Base-by-base conservation (phyloP, 257 asterid genomes). In the Plantago ovata region DNA sequence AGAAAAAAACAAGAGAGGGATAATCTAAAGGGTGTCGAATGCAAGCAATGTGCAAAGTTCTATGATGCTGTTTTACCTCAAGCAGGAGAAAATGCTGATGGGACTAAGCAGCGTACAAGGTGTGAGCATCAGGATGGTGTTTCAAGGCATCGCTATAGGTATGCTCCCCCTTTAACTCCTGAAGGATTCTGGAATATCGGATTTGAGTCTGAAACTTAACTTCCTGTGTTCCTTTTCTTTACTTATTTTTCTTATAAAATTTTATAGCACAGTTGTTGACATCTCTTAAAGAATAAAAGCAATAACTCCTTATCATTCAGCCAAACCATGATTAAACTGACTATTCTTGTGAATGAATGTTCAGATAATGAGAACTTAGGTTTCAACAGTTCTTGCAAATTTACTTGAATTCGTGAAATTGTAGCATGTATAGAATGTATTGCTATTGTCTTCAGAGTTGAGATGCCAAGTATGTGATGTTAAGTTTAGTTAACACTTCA, bases 131-230 rank as follows among this genome's bases (percentile, higher is more conserved):
- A 89, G 16, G 94, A 86, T 32, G 95, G 95, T 61, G 98, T 89
- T 56, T 93, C 98, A 16, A 77, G 98, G 77, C 98, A 93, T 77
- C 90, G 98, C 36, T 93, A 85, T 47, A 81, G 80, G 81, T 88
- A 84, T 45, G 98, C 86, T 50, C 98, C 97, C 68, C 98, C 98
- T 67, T 77, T 41, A 23, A 89, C 98, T 70, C 98, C 97, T 20
- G 97, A 89, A 71, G 98, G 98, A 53, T 93, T 93, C 70, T 93
- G 97, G 97, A 84, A 93, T 73, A 84, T 89, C 62, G 97, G 96
- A 22, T 89, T 93, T 77, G 96, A 89, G 64, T 82, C 97, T 59
- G 97, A 89, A 73, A 89, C 67, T 84, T 92, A 77, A 53, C 49
- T n/a, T n/a, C n/a, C 71, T 53, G 42, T 39, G 58, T 36, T 60